Conservation (phyloP, 1,139 yeast genomes). For the Suhomyces taliae region DNA sequence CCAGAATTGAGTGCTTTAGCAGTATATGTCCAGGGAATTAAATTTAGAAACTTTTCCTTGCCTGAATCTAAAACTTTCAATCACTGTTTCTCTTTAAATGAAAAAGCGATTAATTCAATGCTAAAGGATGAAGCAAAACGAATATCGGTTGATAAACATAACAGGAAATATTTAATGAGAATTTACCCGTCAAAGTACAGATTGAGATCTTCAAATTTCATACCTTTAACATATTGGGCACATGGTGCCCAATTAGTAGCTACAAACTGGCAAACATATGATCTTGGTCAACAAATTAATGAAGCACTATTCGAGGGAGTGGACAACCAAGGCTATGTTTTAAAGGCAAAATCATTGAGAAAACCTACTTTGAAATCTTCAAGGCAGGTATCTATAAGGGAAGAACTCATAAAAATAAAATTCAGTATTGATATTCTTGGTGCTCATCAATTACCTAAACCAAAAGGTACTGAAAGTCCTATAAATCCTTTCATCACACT, state of each 20-base stretch:
- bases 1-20: constrained; percentile 60
- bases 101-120: constrained; percentile 64
- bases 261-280: constrained; percentile 94
- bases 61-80: constrained; percentile 81
- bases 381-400: constrained; percentile 10
- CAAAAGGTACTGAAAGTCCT: constrained; percentile 41
- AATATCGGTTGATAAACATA: constrained; percentile 68
- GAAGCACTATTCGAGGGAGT: constrained; percentile 74
- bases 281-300: constrained; percentile 85
- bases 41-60: constrained; percentile 76
- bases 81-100: constrained; percentile 87
- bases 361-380: constrained; percentile 33
- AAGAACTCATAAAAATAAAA: constrained; percentile 4
- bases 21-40: constrained; percentile 69
- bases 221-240: constrained; percentile 78
- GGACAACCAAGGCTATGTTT: constrained; percentile 66
- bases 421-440: constrained; percentile 60
- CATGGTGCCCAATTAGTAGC: constrained; percentile 94
- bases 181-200: constrained; percentile 84
- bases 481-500: constrained; percentile 60
- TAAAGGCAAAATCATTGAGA: constrained; percentile 61
- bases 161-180: constrained; percentile 71
- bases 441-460: constrained; percentile 82
- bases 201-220: constrained; percentile 75
- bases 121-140: constrained; percentile 57